Percentiles rank a stretch among this genome's conserved stretches.
Evolutionary conservation across 2,329 filamentous ascomycete species (phyloP).

Genomic region (Aspergillus sp.): DNA sequence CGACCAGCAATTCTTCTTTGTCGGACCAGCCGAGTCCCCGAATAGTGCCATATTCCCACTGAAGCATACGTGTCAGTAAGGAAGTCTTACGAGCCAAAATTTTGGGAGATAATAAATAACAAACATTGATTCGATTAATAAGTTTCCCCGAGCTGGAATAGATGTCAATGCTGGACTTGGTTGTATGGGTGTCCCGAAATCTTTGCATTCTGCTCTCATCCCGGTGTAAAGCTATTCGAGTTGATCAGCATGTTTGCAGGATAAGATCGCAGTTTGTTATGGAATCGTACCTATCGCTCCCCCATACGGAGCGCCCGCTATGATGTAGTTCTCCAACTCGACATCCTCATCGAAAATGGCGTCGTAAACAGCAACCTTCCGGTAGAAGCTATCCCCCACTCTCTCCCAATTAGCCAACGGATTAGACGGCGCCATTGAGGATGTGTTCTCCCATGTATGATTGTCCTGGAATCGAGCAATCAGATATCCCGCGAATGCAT

Average conservation of each 20-base stretch:
- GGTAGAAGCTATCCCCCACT: constrained; percentile 90
- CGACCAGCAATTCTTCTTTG: constrained; percentile 83
- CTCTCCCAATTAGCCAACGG: constrained; percentile 90
- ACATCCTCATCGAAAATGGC: constrained; percentile 88
- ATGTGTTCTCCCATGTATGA: constrained; percentile 4
- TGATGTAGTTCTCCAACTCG: constrained; percentile 90
- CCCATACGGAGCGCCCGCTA: constrained; percentile 86
- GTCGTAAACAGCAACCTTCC: constrained; percentile 89
- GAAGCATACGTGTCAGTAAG: constrained; percentile 1
- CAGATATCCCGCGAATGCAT: constrained; percentile 4
- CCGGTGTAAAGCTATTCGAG: constrained; percentile 68
- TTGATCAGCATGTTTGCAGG: background rate
- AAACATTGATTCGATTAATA: constrained; percentile 67
- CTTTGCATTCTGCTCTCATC: constrained; percentile 80
- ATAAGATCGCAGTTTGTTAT: background rate
- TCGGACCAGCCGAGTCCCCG: constrained; percentile 93
- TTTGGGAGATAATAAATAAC: constrained; percentile 10
- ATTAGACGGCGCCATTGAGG: constrained; percentile 46
- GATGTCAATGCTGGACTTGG: constrained; percentile 84
- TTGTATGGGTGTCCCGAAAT: constrained; percentile 65
- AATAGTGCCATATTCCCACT: constrained; percentile 87
- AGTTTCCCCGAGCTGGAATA: constrained; percentile 91
- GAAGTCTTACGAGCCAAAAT: constrained; percentile 8
- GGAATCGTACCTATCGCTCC: constrained; percentile 75
- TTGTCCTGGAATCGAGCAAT: constrained; percentile 7